Evolutionary conservation across 2,329 filamentous ascomycete species (phyloP), one percentile per base, ranked within the genome.

Genomic region (Ophiostoma novo-ulmi): DNA sequence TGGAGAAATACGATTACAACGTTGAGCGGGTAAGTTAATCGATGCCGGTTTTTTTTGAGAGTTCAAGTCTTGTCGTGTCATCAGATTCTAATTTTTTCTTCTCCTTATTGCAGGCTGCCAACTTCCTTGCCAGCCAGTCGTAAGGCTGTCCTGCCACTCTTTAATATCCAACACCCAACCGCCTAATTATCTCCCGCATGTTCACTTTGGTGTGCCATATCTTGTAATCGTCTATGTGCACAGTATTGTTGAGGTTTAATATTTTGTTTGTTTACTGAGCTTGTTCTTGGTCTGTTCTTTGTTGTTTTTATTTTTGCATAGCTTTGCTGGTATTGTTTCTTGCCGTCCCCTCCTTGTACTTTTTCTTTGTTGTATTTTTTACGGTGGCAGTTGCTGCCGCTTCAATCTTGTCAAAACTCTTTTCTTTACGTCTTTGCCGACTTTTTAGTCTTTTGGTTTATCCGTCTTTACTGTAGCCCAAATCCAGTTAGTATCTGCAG

Each of bases 1-100:
- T 98, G 78, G 94, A 98, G 83, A 94, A 94, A 79, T 97, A 91
- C 78, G 93, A 98, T 81, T 97, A 98, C 81, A 95, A 97, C 79
- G 85, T 97, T 78, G 93, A 97, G 80, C 93, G 92, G 87, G 94
- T 97, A 81, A 82, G 88, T 83, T 52, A 22, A 41, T 31, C 36
- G 5, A 14, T 67, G 2, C 0, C 38, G n/a, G 3, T 31, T 8
- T 41, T 11, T 22, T 38, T 39, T 1, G 10, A 1, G 38, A 39
- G 1, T 61, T 2, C 6, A 17, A 44, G n/a, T 41, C 20, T 44
- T 22, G 8, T 44, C 14, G 1, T 22, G 36, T 67, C 14, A 8
- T 8, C n/a, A 13, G 22, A 26, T 14, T 20, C 70, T 66, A 69
- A 71, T 66, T 11, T 73, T 48, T 20, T 48, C 44, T 48, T 17